Conservation (phyloP, 1,284 basidiomycete genomes). For the Ceratobasidium sp. region DNA sequence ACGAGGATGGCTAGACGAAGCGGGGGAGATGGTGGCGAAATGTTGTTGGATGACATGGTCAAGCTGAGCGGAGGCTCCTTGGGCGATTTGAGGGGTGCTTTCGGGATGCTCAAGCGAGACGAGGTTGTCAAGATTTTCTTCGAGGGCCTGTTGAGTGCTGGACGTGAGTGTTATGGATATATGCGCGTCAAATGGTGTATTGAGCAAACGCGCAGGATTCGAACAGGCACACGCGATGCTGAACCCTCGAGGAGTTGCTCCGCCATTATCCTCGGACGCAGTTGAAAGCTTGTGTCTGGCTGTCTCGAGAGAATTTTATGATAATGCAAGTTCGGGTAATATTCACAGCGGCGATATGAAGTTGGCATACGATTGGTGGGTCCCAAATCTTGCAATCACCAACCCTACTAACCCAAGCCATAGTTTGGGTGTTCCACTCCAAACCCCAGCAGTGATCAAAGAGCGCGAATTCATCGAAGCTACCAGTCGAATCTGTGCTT, state of each 20-base stretch:
- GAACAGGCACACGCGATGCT: conserved; percentile 75
- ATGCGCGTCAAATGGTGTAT: conserved; percentile 3
- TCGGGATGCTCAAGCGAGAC: conserved; percentile 72
- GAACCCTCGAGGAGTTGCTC: conserved; percentile 59
- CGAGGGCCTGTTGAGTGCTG: conserved; percentile 80
- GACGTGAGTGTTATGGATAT: conserved; percentile 68
- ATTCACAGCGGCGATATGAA: conserved; percentile 94
- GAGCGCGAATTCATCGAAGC: conserved; percentile 95
- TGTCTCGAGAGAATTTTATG: conserved; percentile 87
- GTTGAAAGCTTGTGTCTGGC: conserved; percentile 82
- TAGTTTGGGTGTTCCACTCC: conserved; percentile 76
- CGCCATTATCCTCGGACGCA: conserved; percentile 59
- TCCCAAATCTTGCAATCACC: conserved; percentile 37
- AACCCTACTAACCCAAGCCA: background rate
- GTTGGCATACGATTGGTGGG: conserved; percentile 91
- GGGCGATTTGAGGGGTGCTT: conserved; percentile 70
- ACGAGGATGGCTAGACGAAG: conserved; percentile 82
- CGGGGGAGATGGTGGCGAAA: conserved; percentile 54
- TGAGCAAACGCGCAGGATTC: conserved; percentile 65
- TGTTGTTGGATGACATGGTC: conserved; percentile 84
- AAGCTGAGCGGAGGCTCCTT: conserved; percentile 75
- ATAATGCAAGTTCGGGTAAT: conserved; percentile 90
- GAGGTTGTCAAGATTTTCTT: conserved; percentile 84
- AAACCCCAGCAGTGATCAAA: conserved; percentile 65
- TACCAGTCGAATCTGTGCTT: conserved; percentile 83